Evolutionary conservation across 2,329 filamentous ascomycete genomes (phyloP).

Genomic region (Alternaria incomplexa): DNA sequence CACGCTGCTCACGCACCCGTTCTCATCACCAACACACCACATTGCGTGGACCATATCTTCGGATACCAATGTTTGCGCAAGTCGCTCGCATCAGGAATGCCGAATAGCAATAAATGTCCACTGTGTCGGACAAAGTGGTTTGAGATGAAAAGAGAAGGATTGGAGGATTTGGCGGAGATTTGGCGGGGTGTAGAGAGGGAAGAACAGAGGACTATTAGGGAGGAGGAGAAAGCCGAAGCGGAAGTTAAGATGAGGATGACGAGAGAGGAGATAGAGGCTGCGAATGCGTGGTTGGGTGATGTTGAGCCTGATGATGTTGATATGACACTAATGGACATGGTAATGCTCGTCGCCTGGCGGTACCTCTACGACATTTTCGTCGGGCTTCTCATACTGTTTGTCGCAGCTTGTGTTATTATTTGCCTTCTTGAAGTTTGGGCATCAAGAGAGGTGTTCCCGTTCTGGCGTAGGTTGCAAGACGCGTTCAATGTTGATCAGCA

Average conservation of each 20-base stretch:
- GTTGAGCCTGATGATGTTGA: background rate
- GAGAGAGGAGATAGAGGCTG: background rate
- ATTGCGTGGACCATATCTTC: background rate
- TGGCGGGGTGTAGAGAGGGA: background rate
- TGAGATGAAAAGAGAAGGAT: background rate
- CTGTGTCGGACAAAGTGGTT: background rate
- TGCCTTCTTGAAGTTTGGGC: background rate
- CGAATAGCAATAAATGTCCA: background rate
- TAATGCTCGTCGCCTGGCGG: background rate
- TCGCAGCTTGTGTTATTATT: background rate
- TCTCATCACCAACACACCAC: background rate
- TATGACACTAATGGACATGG: background rate
- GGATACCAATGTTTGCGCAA: background rate
- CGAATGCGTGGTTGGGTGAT: background rate
- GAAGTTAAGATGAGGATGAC: background rate
- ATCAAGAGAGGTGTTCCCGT: background rate
- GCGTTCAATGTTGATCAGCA: background rate
- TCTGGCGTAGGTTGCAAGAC: background rate
- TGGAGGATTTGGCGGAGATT: background rate
- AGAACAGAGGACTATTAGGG: background rate
- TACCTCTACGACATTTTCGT: background rate
- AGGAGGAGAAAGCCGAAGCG: background rate
- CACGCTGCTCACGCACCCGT: background rate
- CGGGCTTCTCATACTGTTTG: rapidly evolving
- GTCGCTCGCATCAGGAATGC: background rate